phyloP scores from a whole-genome alignment of 1,284 basidiomycete species.

The Inonotus obliquus region DNA sequence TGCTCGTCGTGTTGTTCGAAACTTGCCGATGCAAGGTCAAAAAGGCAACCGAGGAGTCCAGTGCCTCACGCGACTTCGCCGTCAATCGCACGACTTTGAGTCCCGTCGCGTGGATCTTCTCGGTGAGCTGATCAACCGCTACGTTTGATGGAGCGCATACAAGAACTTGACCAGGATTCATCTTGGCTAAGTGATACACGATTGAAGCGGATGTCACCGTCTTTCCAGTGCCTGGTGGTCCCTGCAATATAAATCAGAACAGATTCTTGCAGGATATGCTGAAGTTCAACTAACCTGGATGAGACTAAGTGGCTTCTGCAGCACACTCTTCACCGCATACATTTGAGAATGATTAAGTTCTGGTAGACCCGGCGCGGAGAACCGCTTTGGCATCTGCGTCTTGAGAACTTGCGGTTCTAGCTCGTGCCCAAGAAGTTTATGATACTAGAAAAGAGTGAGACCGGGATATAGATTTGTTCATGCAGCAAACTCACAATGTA shows the following conservation, averaged over 20 bases:
- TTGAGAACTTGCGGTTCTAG: slow-evolving; percentile 85
- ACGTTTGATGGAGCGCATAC: slow-evolving; percentile 99
- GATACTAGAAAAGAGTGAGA: slow-evolving; percentile 58
- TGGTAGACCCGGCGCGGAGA: slow-evolving; percentile 95
- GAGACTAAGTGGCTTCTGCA: slow-evolving; percentile 97
- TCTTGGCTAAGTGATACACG: slow-evolving; percentile 97
- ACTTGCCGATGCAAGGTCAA: slow-evolving; percentile 97
- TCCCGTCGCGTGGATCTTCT: slow-evolving; percentile 97
- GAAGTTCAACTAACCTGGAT: slow-evolving; percentile 56
- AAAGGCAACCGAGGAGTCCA: slow-evolving; percentile 91
- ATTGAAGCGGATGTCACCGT: slow-evolving; percentile 99
- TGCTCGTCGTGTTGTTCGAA: slow-evolving; percentile 89
- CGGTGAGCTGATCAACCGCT: slow-evolving; percentile 97
- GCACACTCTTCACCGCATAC: slow-evolving; percentile 97
- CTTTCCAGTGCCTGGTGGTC: slow-evolving; percentile 98
- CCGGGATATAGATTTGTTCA: slow-evolving; percentile 1
- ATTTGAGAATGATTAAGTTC: slow-evolving; percentile 99
- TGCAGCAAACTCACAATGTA: slow-evolving; percentile 73
- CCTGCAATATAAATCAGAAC: slow-evolving; percentile 34
- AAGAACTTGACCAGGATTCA: slow-evolving; percentile 99
- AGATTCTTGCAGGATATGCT: background rate
- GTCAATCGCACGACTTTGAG: slow-evolving; percentile 97
- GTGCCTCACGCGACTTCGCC: slow-evolving; percentile 95
- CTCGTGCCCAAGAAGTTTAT: slow-evolving; percentile 97
- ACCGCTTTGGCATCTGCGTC: slow-evolving; percentile 94